Percentiles rank a stretch among this genome's conserved stretches.
Evolutionary conservation across 2,329 filamentous ascomycete species (phyloP).

Genomic region (Xylaria sp.): DNA sequence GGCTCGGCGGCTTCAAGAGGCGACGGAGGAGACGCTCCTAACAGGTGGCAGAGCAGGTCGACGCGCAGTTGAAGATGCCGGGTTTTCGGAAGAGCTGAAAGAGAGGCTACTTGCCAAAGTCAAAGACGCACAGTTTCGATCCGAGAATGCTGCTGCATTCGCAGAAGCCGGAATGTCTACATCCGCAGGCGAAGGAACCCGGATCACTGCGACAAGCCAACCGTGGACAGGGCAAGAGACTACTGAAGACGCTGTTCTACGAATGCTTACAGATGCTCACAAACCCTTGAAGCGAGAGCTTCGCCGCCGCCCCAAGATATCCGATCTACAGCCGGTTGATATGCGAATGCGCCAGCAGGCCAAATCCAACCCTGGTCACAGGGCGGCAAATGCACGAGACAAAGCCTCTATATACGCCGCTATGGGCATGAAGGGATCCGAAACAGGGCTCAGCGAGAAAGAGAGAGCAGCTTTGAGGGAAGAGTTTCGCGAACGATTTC

Average conservation of each 20-base stretch:
- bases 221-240: slow-evolving; percentile 84
- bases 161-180: slow-evolving; percentile 60
- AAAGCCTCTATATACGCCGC: slow-evolving; percentile 63
- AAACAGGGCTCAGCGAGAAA: slow-evolving; percentile 69
- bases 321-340: slow-evolving; percentile 60
- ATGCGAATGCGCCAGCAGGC: slow-evolving; percentile 59
- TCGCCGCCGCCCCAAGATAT: slow-evolving; percentile 58
- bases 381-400: slow-evolving; percentile 66
- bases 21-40: slow-evolving; percentile 70
- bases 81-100: slow-evolving; percentile 72
- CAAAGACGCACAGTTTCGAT: slow-evolving; percentile 63
- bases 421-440: slow-evolving; percentile 59
- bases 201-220: slow-evolving; percentile 71
- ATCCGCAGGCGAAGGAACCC: slow-evolving; percentile 74
- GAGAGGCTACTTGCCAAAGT: slow-evolving; percentile 66
- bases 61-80: slow-evolving; percentile 68
- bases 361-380: slow-evolving; percentile 56
- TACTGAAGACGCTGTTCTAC: slow-evolving; percentile 77
- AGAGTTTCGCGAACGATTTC: slow-evolving; percentile 84
- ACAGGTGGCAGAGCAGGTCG: slow-evolving; percentile 69
- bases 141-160: slow-evolving; percentile 61
- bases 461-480: slow-evolving; percentile 77
- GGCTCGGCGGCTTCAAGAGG: slow-evolving; percentile 67
- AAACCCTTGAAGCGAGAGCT: slow-evolving; percentile 70
- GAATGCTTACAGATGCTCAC: slow-evolving; percentile 84